Percentiles rank a stretch among this genome's conserved stretches.
These are phyloP conservation scores for Arachnomyces sp. DNA, from an alignment of 2,329 filamentous ascomycete species.

Conservation along the genomic window DNA sequence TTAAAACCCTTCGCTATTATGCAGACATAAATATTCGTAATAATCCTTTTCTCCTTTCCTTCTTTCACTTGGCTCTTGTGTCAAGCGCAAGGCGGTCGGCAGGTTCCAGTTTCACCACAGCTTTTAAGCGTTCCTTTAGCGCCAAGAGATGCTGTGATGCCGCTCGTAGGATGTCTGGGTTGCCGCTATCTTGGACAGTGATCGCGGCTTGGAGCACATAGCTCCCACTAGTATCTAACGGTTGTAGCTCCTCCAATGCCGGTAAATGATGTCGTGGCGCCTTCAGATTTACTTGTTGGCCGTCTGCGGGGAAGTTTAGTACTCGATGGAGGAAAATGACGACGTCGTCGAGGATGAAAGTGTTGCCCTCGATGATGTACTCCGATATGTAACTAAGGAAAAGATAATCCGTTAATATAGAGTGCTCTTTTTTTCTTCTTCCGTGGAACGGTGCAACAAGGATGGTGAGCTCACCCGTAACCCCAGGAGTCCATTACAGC, in stretches of 20 bases:
- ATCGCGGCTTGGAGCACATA: conserved; percentile 54
- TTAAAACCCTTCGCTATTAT: background rate
- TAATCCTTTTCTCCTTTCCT: too few relatives aligned
- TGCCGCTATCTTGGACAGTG: conserved; percentile 48
- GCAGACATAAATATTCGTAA: too few relatives aligned
- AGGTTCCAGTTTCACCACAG: conserved; percentile 48
- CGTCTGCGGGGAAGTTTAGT: conserved; percentile 37
- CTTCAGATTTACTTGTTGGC: conserved; percentile 18
- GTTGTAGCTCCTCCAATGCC: conserved; percentile 37
- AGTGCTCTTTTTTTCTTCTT: too few relatives aligned
- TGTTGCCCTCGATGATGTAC: conserved; percentile 50
- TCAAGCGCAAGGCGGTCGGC: conserved; percentile 54
- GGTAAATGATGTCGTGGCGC: conserved; percentile 35
- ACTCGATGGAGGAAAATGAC: conserved; percentile 51
- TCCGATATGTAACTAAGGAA: conserved; percentile 47
- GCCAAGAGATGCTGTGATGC: conserved; percentile 49
- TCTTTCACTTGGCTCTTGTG: conserved; percentile 48
- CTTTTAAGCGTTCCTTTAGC: conserved; percentile 49
- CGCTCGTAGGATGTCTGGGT: conserved; percentile 46
- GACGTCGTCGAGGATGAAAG: conserved; percentile 52
- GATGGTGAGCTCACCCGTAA: conserved; percentile 41
- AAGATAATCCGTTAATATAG: conserved; percentile 1
- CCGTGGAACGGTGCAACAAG: conserved; percentile 1
- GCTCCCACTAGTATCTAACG: conserved; percentile 49
- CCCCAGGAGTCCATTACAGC: conserved; percentile 46